Base-by-base conservation (phyloP, 2,329 filamentous ascomycete genomes). In the Curvularia eragrostidis region DNA sequence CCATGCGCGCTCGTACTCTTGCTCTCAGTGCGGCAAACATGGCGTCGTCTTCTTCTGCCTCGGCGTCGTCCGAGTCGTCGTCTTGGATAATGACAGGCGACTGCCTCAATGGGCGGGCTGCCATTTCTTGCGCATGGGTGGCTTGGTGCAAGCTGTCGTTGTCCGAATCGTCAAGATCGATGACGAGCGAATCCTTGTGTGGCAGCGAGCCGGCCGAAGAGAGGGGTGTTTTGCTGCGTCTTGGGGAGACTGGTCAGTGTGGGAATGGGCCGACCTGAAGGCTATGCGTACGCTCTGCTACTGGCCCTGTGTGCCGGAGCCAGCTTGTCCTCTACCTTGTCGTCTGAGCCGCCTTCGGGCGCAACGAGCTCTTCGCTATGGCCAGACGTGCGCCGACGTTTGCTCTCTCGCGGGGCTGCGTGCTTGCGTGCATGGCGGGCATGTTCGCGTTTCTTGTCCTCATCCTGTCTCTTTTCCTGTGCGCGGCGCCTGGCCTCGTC, bases 401-500 rank as follows among this genome's bases (percentile, higher is more conserved):
- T 63, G 39, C 55, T 52, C 41, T 65, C 67, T 53, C 64, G 69
- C 65, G 63, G 58, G 46, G 43, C 63, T 19, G 41, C 7, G 21
- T 43, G 41, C 21, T 43, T 43, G 41, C 13, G 41, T 24, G 41
- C 41, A 26, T n/a, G 41, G 41, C 41, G 41, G n/a, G 41, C 60
- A 54, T 50, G 65, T 13, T 34, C 30, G 19, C 23, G 64, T 54
- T 41, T 69, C 62, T 61, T 36, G 13, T n/a, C 32, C 13, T 36
- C 60, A 53, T 50, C 65, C 5, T 34, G 21, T 15, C 19, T 63
- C 62, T 61, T 71, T 18, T 63, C 61, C 24, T 71, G 69, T 41
- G 69, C 70, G 41, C 73, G 70, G 30, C 65, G 61, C 26, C 68
- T 72, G 54, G 75, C 66, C 46, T 80, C 63, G 43, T 78, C 74